A percentile compares a stretch with the other conserved stretches of the same genome.
These are phyloP conservation scores for Cadophora sp. DNA, from an alignment of 2,329 filamentous ascomycete species.

Conservation along the genomic window DNA sequence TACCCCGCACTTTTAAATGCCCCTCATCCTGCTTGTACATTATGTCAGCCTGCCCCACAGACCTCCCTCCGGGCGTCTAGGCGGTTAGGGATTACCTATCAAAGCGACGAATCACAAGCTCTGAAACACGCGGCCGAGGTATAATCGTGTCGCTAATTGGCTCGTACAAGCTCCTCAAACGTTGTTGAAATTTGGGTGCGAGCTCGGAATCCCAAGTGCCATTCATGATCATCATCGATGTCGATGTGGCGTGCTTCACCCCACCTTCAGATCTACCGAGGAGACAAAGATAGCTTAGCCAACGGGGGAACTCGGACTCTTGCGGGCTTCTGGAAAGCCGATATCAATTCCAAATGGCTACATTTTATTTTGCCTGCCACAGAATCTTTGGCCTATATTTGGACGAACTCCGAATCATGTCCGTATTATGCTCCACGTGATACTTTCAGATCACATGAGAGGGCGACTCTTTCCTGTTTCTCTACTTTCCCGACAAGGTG, in stretches of 20 bases:
- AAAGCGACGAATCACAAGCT: not conserved
- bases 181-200: not conserved
- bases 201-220: not conserved
- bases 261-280: not conserved
- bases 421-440: not conserved
- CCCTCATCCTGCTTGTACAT: not conserved
- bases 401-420: not conserved
- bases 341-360: not conserved
- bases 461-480: not conserved
- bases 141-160: not conserved
- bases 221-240: slow-evolving; percentile 2
- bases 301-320: slow-evolving; percentile 11
- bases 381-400: not conserved
- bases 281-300: slow-evolving; percentile 10
- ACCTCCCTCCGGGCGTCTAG: not conserved
- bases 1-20: slow-evolving; percentile 12
- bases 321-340: not conserved
- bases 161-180: not conserved
- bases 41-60: slow-evolving; percentile 13
- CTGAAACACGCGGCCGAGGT: not conserved
- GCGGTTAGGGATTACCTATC: slow-evolving; percentile 12
- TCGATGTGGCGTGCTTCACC: slow-evolving; percentile 12
- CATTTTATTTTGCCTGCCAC: slow-evolving; percentile 2
- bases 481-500: not conserved
- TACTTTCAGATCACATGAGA: not conserved